Evolutionary conservation across 2,329 filamentous ascomycete species (phyloP).

Genomic region (Ophiocordyceps polyrhachis-furcata): DNA sequence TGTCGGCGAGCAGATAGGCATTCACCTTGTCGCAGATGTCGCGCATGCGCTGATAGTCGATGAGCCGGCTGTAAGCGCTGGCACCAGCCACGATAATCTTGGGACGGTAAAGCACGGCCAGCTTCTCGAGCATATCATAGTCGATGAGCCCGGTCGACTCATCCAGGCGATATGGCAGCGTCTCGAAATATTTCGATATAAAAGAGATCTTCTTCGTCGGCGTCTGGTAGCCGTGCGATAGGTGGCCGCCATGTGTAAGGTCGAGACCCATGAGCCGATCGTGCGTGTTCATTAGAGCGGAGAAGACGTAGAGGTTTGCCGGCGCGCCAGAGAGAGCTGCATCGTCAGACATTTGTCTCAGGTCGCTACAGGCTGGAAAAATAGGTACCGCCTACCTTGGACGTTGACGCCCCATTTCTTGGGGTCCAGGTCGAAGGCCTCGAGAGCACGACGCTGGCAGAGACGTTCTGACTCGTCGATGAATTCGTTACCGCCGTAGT

Average conservation of each 20-base stretch:
- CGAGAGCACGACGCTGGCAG: constrained; percentile 76
- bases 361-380: background rate
- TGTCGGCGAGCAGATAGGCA: constrained; percentile 85
- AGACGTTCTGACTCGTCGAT: constrained; percentile 81
- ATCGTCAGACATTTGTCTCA: background rate
- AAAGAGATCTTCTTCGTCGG: constrained; percentile 92
- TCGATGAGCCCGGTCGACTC: constrained; percentile 86
- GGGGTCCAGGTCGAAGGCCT: constrained; percentile 67
- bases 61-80: constrained; percentile 86
- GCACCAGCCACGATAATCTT: constrained; percentile 92
- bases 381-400: constrained; percentile 41
- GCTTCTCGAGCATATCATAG: constrained; percentile 77
- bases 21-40: constrained; percentile 80
- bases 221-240: constrained; percentile 95
- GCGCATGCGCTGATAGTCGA: constrained; percentile 87
- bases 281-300: constrained; percentile 77
- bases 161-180: constrained; percentile 81
- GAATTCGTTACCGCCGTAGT: constrained; percentile 93
- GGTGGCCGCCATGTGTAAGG: constrained; percentile 85
- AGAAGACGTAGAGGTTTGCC: constrained; percentile 84
- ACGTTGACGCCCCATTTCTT: constrained; percentile 96
- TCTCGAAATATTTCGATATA: constrained; percentile 98
- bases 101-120: constrained; percentile 75
- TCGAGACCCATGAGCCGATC: constrained; percentile 95
- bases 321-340: constrained; percentile 57